Evolutionary conservation across 441 rosid species (phyloP).

Genomic region (Populus trichocarpa): DNA sequence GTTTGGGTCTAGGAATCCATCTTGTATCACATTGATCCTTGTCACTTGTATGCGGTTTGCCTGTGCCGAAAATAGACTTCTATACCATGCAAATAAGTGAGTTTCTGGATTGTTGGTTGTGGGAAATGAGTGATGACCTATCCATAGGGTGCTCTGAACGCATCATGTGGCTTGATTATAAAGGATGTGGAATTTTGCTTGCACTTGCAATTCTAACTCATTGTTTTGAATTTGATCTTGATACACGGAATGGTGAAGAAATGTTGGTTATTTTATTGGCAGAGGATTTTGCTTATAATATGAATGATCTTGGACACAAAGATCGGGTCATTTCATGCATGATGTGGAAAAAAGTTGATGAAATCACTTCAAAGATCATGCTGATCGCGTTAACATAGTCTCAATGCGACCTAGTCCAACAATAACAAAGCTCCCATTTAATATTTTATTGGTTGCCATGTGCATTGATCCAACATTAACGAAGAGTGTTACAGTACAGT

Average conservation of each 20-base stretch:
- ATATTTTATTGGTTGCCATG: too few relatives aligned
- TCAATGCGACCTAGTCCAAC: too few relatives aligned
- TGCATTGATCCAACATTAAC: too few relatives aligned
- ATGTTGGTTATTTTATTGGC: background rate
- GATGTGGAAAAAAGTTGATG: background rate
- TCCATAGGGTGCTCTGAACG: too few relatives aligned
- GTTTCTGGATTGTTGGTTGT: background rate
- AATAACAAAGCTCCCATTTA: too few relatives aligned
- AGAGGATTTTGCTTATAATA: background rate
- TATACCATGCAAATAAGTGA: too few relatives aligned
- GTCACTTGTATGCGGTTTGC: background rate
- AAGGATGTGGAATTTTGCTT: too few relatives aligned
- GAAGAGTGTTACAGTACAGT: too few relatives aligned
- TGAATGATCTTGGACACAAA: background rate
- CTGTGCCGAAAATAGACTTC: background rate
- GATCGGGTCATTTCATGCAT: background rate
- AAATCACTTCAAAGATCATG: background rate
- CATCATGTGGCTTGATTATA: too few relatives aligned
- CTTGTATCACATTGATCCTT: background rate
- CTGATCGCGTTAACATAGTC: background rate
- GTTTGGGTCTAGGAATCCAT: background rate
- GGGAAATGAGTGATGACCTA: background rate
- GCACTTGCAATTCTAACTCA: too few relatives aligned
- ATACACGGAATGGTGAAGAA: too few relatives aligned
- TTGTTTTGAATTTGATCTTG: too few relatives aligned